phyloP scores from a whole-genome alignment of 306 rosid species.

The Medicago ruthenica region DNA sequence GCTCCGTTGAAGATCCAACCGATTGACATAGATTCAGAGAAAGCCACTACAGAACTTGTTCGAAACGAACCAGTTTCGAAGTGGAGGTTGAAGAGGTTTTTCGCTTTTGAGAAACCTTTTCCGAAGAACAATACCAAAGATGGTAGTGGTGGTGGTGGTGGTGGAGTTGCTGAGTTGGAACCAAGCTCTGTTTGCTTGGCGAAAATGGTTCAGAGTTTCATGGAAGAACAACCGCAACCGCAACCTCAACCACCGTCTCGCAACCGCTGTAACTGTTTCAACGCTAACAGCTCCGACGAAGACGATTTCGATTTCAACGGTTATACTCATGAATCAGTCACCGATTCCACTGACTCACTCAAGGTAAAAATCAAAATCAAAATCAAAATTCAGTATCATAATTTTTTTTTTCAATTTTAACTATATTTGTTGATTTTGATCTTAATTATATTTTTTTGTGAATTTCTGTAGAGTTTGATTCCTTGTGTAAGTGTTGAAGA shows the following conservation, averaged over 20 bases:
- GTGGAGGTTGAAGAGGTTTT: conserved; percentile 73
- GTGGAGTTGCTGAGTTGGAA: conserved; percentile 61
- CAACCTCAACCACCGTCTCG: conserved; percentile 50
- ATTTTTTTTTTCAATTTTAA: not conserved
- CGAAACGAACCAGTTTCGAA: conserved; percentile 76
- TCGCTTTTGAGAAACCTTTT: conserved; percentile 77
- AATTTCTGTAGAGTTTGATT: conserved; percentile 60
- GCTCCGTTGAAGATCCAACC: conserved; percentile 98
- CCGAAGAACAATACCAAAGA: conserved; percentile 61
- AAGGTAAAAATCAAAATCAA: conserved; percentile 66
- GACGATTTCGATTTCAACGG: conserved; percentile 59
- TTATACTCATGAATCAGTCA: conserved; percentile 44
- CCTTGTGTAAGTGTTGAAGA: conserved; percentile 77
- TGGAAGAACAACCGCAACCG: conserved; percentile 64
- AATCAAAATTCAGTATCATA: not conserved
- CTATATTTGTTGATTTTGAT: not conserved
- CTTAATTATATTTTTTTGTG: too few species aligned
- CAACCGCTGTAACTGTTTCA: conserved; percentile 94
- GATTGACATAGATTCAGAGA: conserved; percentile 67
- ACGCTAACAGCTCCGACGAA: conserved; percentile 88
- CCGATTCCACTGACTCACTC: conserved; percentile 68
- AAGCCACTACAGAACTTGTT: conserved; percentile 51
- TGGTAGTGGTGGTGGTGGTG: conserved; percentile 29
- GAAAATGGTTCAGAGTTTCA: conserved; percentile 89
- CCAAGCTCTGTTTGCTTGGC: conserved; percentile 89